These are phyloP conservation scores for Hortaea sp. DNA, from an alignment of 2,329 filamentous ascomycete genomes.

Conservation along the genomic window DNA sequence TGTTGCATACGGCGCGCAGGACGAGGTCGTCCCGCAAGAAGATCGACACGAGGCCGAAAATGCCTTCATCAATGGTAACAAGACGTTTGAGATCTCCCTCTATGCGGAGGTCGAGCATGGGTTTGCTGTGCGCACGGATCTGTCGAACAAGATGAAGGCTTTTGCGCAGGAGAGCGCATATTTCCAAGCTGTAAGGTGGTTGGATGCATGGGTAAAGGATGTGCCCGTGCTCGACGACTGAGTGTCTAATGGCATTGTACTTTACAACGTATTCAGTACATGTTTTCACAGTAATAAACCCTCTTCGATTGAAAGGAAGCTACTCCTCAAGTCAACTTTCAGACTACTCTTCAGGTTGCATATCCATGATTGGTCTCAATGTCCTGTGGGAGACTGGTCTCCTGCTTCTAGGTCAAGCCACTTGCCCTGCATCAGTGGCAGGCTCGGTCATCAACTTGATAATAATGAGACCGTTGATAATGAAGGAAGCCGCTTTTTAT, in stretches of 20 bases:
- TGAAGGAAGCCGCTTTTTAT: background rate
- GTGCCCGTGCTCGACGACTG: slow-evolving; percentile 4
- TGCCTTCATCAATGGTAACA: slow-evolving; percentile 18
- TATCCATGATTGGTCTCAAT: background rate
- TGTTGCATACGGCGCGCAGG: slow-evolving; percentile 38
- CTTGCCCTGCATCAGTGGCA: background rate
- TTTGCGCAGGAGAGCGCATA: slow-evolving; percentile 27
- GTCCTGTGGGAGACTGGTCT: background rate
- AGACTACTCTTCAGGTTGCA: background rate
- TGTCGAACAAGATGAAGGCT: slow-evolving; percentile 19
- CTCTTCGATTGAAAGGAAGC: too few species aligned
- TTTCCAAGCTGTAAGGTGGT: slow-evolving; percentile 25
- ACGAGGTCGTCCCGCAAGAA: slow-evolving; percentile 10
- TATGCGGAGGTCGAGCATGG: slow-evolving; percentile 26
- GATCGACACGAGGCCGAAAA: slow-evolving; percentile 17
- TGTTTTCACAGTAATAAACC: too few species aligned
- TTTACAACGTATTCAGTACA: too few species aligned
- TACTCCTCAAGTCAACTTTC: background rate
- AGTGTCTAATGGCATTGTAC: background rate
- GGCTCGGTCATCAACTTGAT: background rate
- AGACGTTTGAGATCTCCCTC: slow-evolving; percentile 24
- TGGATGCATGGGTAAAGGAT: slow-evolving; percentile 23
- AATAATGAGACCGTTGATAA: background rate
- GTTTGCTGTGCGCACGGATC: slow-evolving; percentile 24
- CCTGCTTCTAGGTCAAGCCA: background rate